These are phyloP conservation scores for Neocucurbitaria cava DNA, from an alignment of 2,329 filamentous ascomycete genomes.

Conservation along the genomic window DNA sequence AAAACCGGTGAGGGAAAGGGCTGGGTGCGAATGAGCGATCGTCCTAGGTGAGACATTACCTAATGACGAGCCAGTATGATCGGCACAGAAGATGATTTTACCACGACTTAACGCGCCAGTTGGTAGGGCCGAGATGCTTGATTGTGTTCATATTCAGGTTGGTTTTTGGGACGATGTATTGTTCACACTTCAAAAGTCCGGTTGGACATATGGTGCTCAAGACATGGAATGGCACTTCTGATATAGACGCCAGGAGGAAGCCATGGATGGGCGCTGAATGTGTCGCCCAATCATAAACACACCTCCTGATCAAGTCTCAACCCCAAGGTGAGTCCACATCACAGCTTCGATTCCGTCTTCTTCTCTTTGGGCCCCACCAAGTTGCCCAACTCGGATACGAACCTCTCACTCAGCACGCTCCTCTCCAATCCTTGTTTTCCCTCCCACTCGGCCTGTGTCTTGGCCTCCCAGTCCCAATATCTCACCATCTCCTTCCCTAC, in stretches of 20 bases:
- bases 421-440: slow-evolving; percentile 38
- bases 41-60: no score
- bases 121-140: no score
- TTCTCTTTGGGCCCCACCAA: slow-evolving; percentile 24
- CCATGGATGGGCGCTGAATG: background rate
- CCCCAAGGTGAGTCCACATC: background rate
- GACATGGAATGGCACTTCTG: no score
- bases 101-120: no score
- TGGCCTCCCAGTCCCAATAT: slow-evolving; percentile 45
- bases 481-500: slow-evolving; percentile 45
- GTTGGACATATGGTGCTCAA: no score
- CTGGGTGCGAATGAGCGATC: background rate
- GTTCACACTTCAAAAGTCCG: no score
- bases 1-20: background rate
- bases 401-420: slow-evolving; percentile 35
- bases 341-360: slow-evolving; percentile 33
- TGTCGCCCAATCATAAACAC: no score
- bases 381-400: slow-evolving; percentile 36
- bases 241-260: background rate
- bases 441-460: slow-evolving; percentile 42
- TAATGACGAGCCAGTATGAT: no score
- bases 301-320: no score
- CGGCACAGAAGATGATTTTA: no score
- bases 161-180: no score
- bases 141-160: no score